A percentile compares a stretch with the other conserved stretches of the same genome.
phyloP scores from a whole-genome alignment of 2,329 filamentous ascomycete species.

The Drechslerella stenobrocha region DNA sequence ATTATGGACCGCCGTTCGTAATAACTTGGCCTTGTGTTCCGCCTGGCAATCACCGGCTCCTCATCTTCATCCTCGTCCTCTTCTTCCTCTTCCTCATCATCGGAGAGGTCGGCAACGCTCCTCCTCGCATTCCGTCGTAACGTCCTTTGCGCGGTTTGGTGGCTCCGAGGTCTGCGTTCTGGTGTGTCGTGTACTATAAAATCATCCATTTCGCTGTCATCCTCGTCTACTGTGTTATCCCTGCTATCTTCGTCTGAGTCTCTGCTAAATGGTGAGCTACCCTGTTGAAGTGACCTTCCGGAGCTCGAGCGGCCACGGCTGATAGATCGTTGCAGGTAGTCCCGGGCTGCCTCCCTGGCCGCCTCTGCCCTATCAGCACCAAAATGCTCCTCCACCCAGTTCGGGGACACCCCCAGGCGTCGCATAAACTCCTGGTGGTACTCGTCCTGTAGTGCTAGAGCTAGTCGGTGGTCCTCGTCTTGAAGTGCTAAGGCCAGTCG shows the following conservation, averaged over 20 bases:
- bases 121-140: constrained; percentile 22
- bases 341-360: constrained; percentile 35
- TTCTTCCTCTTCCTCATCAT: constrained; percentile 50
- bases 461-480: constrained; percentile 37
- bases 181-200: constrained; percentile 53
- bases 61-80: constrained; percentile 52
- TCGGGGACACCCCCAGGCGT: constrained; percentile 23
- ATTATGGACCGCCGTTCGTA: constrained; percentile 35
- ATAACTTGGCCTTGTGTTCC: constrained; percentile 35
- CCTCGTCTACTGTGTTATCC: constrained; percentile 39
- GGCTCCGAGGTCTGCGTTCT: constrained; percentile 43
- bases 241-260: constrained; percentile 51
- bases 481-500: constrained; percentile 38
- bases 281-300: constrained; percentile 31
- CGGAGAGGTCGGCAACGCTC: constrained; percentile 38
- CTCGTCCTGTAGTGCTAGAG: constrained; percentile 46
- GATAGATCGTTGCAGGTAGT: constrained; percentile 21
- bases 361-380: constrained; percentile 32
- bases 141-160: constrained; percentile 27
- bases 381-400: constrained; percentile 40
- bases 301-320: constrained; percentile 20
- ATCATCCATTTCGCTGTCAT: constrained; percentile 49
- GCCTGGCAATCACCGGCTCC: constrained; percentile 49
- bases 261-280: constrained; percentile 31
- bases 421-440: constrained; percentile 47